Base-by-base conservation (phyloP, 108 stramenopile species). In the Epithemia pelagica region DNA sequence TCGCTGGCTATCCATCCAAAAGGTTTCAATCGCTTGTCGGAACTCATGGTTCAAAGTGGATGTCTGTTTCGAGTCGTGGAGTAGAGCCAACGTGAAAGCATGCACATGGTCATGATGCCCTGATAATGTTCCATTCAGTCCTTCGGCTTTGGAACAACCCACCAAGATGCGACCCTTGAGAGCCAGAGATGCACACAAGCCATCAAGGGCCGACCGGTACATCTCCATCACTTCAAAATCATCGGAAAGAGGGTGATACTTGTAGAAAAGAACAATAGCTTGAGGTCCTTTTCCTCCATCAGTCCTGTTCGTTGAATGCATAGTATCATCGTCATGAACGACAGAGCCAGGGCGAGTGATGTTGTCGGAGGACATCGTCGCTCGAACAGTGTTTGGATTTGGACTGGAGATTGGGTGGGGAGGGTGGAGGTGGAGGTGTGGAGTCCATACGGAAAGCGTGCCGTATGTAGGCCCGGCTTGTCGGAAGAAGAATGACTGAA, bases 181-280 rank as follows among this genome's bases (percentile, higher is more conserved):
- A 0, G 76, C 7, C n/a, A 90, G 70, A 1, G 70, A 54, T 21
- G 24, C 57, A 58, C 88, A 89, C 26, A 90, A 69, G n/a, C 65
- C 57, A 57, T 85, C 76, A 55, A 82, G 65, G 21, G 84, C 80
- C 5, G 33, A 32, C 22, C 84, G 82, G 60, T 85, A 86, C 21
- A 64, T 5, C 59, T 82, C 76, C 15, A 84, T 75, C 0, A 74
- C 32, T 18, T 58, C 54, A 20, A 24, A 65, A 32, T 79, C 61
- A 25, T 71, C 58, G 0, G 85, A 81, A 10, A 94, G 73, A 3
- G 88, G 86, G 33, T 84, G 82, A 60, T 90, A 94, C 63, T 85
- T 83, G 79, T 94, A 94, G 37, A 90, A 94, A 54, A 94, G 80
- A 57, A 94, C 83, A 55, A 87, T 46, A n/a, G n/a, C n/a, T n/a